Base-by-base conservation (phyloP, 1,284 basidiomycete species). In the Irpex sp. region DNA sequence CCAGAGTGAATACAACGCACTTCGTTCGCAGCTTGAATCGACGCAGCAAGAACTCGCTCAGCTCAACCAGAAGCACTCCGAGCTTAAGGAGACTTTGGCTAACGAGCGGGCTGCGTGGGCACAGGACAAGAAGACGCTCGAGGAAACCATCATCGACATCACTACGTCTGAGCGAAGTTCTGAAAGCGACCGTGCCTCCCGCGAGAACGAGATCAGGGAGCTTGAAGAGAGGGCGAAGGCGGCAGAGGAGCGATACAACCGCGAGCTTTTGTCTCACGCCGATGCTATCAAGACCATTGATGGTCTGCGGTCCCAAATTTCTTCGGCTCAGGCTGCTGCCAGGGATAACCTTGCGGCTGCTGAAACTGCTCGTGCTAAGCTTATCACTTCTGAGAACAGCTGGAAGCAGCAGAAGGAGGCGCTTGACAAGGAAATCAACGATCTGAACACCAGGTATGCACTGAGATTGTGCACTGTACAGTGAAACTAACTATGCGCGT, bases 231-330 rank as follows among this genome's bases (percentile, higher is more conserved):
- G 90, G 37, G 86, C 88, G n/a, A 86, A 88, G 77, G 84, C 88
- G 67, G 92, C 92, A 1, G 92, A 95, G 72, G 87, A 90, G 61
- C 86, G 89, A 62, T 95, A 94, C 68, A 83, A 88, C 17, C 82
- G 87, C 49, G 92, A 94, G 70, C 83, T 95, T n/a, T 75, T 95
- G 31, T 81, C 90, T 1, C 94, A 95, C 73, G 93, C 93, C 0
- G 89, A 94, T 57, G 83, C 90, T 1, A 88, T 95, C 78, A 93
- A 93, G 76, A 69, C 79, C 5, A 81, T 93, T 17, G 84, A 89
- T 17, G 77, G 75, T 11, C 78, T 94, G 64, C 90, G 88, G 73
- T 79, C 83, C 62, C 84, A 92, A 57, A 78, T 94, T 2, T 71
- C 78, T 9, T 71, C 76, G 26, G 75, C 81, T 9, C 86, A 88